Evolutionary conservation across 2,329 filamentous ascomycete species (phyloP).

Genomic region (Periglandula ipomoeae): DNA sequence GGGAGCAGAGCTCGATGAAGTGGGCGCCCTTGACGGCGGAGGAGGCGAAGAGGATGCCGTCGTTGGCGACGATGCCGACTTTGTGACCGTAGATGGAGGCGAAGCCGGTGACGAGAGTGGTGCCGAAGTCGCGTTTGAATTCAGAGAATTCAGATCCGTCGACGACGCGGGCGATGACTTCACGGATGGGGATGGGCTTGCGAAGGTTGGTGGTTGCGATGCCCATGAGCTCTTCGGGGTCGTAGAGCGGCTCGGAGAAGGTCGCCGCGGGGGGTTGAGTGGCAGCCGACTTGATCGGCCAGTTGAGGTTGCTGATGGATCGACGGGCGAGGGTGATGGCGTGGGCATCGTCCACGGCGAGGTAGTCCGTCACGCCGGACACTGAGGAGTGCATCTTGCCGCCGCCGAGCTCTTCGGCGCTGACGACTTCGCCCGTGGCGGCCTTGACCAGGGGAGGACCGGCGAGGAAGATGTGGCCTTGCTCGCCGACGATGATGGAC

Average conservation of each 20-base stretch:
- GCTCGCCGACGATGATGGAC: conserved; percentile 89
- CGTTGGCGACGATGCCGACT: conserved; percentile 91
- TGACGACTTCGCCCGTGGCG: conserved; percentile 86
- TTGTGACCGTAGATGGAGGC: conserved; percentile 81
- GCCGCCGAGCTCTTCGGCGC: conserved; percentile 82
- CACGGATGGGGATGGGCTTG: conserved; percentile 74
- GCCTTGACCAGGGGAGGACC: conserved; percentile 93
- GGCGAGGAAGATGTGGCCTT: conserved; percentile 96
- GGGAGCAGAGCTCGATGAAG: conserved; percentile 90
- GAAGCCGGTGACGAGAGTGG: conserved; percentile 85
- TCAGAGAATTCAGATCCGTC: conserved; percentile 86
- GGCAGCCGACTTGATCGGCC: conserved; percentile 46
- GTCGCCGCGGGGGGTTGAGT: conserved; percentile 26
- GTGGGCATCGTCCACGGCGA: conserved; percentile 89
- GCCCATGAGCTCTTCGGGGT: conserved; percentile 70
- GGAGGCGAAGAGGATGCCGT: conserved; percentile 87
- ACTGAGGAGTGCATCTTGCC: conserved; percentile 83
- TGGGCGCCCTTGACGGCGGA: conserved; percentile 90
- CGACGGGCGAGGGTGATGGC: conserved; percentile 77
- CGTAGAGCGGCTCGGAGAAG: conserved; percentile 71
- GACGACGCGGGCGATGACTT: conserved; percentile 87
- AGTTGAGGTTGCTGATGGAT: conserved; percentile 84
- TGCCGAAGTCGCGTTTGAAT: conserved; percentile 88
- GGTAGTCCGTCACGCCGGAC: conserved; percentile 89
- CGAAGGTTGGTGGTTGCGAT: conserved; percentile 88